phyloP scores from a whole-genome alignment of 345 rosid species.

The Bruguiera sexangula region DNA sequence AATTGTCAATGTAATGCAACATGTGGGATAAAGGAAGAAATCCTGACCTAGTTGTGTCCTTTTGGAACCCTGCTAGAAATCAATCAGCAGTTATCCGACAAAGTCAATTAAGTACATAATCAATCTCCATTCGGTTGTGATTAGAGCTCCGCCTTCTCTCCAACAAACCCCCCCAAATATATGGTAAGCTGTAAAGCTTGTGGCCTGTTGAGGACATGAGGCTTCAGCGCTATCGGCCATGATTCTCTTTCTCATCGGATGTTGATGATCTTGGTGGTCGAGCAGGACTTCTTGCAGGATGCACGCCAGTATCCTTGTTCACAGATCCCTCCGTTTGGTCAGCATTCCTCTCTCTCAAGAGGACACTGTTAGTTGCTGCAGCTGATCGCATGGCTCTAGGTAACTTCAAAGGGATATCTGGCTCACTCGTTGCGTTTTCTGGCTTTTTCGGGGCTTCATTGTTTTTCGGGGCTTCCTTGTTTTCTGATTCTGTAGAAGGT shows the following conservation, averaged over 20 bases:
- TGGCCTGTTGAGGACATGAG: background rate
- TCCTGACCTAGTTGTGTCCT: background rate
- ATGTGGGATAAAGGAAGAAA: background rate
- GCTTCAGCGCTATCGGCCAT: constrained; percentile 12
- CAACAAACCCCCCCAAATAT: background rate
- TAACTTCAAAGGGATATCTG: constrained; percentile 37
- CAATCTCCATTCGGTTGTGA: background rate
- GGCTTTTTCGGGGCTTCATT: constrained; percentile 16
- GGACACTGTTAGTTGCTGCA: constrained; percentile 51
- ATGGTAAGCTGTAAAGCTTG: background rate
- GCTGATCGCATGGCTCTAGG: constrained; percentile 77
- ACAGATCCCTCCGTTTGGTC: constrained; percentile 42
- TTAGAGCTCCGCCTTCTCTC: background rate
- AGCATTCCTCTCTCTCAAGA: constrained; percentile 75
- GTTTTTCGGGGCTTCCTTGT: constrained; percentile 9
- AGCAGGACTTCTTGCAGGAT: constrained; percentile 39
- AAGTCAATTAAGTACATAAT: background rate
- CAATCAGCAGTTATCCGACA: background rate
- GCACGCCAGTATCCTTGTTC: constrained; percentile 39
- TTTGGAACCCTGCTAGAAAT: constrained; percentile 17
- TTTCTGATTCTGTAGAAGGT: constrained; percentile 40
- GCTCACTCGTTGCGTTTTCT: constrained; percentile 4
- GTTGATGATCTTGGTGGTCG: constrained; percentile 35
- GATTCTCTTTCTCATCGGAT: constrained; percentile 78
- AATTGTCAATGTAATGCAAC: background rate